Evolutionary conservation across 1,139 yeast genomes (phyloP).

Genomic region (Hanseniaspora gamundiae): DNA sequence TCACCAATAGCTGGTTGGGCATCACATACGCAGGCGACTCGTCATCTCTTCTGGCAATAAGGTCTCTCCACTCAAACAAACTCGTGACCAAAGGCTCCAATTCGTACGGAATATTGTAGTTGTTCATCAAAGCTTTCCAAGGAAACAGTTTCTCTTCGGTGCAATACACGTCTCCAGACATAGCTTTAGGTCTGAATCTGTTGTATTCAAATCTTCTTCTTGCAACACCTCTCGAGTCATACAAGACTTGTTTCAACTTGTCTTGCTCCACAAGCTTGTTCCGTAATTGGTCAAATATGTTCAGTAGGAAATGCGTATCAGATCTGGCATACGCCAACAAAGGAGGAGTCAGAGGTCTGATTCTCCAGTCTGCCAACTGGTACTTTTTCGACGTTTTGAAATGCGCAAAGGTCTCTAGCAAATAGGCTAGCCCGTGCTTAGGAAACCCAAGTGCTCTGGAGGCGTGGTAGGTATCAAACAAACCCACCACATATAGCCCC

Average conservation of each 20-base stretch:
- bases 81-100: constrained; percentile 47
- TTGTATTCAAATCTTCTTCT: constrained; percentile 70
- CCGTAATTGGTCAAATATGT: constrained; percentile 66
- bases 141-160: constrained; percentile 44
- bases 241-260: constrained; percentile 50
- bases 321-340: constrained; percentile 87
- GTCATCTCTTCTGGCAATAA: constrained; percentile 58
- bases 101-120: constrained; percentile 50
- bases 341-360: constrained; percentile 67
- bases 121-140: constrained; percentile 45
- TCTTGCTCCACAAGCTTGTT: constrained; percentile 44
- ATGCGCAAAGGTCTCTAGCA: constrained; percentile 67
- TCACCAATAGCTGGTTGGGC: constrained; percentile 68
- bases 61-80: constrained; percentile 76
- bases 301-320: constrained; percentile 82
- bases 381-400: constrained; percentile 89
- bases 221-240: constrained; percentile 73
- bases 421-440: constrained; percentile 70
- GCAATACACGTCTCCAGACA: constrained; percentile 30
- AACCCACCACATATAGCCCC: constrained; percentile 78
- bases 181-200: constrained; percentile 40
- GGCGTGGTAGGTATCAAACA: constrained; percentile 91
- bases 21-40: constrained; percentile 76
- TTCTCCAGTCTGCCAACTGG: constrained; percentile 95
- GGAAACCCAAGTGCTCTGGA: constrained; percentile 68